A percentile compares a stretch with the other conserved stretches of the same genome.
Evolutionary conservation across 306 rosid species (phyloP).

Genomic region (Trifolium subterraneum): DNA sequence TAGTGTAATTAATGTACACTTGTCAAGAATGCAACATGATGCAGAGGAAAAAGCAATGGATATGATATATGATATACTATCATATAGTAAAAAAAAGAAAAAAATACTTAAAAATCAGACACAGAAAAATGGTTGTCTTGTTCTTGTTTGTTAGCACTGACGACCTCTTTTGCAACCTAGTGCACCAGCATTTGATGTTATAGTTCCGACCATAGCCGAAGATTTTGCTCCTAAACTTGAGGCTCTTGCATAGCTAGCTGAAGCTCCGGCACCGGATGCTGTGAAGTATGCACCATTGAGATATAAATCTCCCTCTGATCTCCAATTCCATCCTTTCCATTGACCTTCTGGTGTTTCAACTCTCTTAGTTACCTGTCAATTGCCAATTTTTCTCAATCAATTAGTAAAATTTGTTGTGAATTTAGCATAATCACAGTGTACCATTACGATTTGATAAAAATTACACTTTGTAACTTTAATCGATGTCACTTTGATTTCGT

Average conservation of each 20-base stretch:
- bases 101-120: conserved; percentile 47
- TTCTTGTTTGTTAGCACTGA: conserved; percentile 61
- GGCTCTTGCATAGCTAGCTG: conserved; percentile 95
- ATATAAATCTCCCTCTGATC: conserved; percentile 90
- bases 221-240: conserved; percentile 99
- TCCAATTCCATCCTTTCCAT: conserved; percentile 97
- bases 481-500: background rate
- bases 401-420: background rate
- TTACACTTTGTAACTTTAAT: background rate
- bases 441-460: background rate
- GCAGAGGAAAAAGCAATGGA: conserved; percentile 42
- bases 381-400: conserved; percentile 4
- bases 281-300: conserved; percentile 92
- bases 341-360: conserved; percentile 69
- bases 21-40: conserved; percentile 58
- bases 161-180: conserved; percentile 82
- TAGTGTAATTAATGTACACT: conserved; percentile 86
- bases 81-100: conserved; percentile 46
- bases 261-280: conserved; percentile 97
- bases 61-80: conserved; percentile 39
- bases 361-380: conserved; percentile 84
- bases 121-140: conserved; percentile 36
- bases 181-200: conserved; percentile 81
- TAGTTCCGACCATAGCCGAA: conserved; percentile 87
- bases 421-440: background rate